Evolutionary conservation across 352 stramenopile species (phyloP), one percentile per base, ranked within the genome.

Genomic region (Phytophthora multivora): DNA sequence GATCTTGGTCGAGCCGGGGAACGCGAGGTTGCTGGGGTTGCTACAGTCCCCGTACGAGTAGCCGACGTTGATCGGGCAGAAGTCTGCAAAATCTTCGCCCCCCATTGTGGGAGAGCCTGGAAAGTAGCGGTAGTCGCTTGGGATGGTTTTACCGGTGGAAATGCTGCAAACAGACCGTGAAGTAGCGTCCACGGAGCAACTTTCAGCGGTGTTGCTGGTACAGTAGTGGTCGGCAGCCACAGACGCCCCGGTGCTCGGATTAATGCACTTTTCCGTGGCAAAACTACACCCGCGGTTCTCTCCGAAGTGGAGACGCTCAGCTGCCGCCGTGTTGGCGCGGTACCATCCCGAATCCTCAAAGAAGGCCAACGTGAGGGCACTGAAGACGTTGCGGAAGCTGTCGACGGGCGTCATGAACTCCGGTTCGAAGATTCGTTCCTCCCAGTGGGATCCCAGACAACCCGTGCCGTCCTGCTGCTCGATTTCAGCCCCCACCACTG

Each of bases 281-380:
- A 95, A 93, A 19, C 55, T 47, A 31, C 86, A 95, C 5, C 86
- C 86, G 16, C 74, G 78, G 2, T 76, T 75, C 31, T 77, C 74
- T 10, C 86, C 86, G 62, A 91, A 95, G 56, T 87, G 71, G 46
- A 95, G 69, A 25, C 80, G 69, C 42, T 89, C 63, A 13, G 73
- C 73, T 28, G 62, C 68, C 12, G 69, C 76, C 4, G 60, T 28
- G 46, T 92, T 93, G 0, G 84, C 65, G 13, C 75, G 76, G 63
- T 95, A 95, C 86, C 86, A 93, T 0, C 86, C 86, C 7, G 86
- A 92, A 57, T 93, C 86, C 46, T 92, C 79, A 49, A 95, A 93
- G 39, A 90, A 95, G 1, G 86, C 83, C 18, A 95, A 66, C 1
- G 86, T 95, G 26, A 95, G 66, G 0, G 67, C 77, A 16, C 83